These are phyloP conservation scores for Beta vulgaris DNA, from an alignment of 148 eudicot genomes.

Conservation along the genomic window DNA sequence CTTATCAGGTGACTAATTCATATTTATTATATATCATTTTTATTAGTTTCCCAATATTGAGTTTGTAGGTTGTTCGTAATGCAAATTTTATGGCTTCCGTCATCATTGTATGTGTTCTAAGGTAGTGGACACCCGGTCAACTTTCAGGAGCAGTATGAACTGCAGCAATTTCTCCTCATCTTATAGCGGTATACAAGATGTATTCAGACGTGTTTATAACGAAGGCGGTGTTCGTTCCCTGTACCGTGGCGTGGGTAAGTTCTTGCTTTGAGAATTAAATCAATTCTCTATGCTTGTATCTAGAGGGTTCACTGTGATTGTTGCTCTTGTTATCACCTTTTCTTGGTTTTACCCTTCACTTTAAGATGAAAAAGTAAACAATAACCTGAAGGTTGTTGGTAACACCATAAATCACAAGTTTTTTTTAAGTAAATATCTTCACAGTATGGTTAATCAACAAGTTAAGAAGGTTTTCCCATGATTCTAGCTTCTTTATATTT, in stretches of 20 bases:
- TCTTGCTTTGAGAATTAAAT: background rate
- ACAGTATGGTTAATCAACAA: too few relatives aligned
- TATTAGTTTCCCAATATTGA: background rate
- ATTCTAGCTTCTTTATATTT: too few relatives aligned
- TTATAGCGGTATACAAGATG: constrained; percentile 75
- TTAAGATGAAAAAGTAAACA: background rate
- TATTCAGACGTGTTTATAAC: constrained; percentile 66
- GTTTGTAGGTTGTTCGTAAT: background rate
- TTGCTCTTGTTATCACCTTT: background rate
- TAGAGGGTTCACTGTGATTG: background rate
- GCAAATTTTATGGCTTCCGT: constrained; percentile 9
- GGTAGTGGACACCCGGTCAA: constrained; percentile 60
- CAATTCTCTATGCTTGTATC: background rate
- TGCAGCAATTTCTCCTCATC: constrained; percentile 35
- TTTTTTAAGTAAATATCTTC: too few relatives aligned
- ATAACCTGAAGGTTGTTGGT: background rate
- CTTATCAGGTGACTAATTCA: constrained; percentile 67
- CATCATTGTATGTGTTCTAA: constrained; percentile 20
- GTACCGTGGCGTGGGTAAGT: constrained; percentile 91
- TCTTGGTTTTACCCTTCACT: background rate
- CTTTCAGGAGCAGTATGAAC: constrained; percentile 35
- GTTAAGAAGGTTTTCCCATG: too few relatives aligned
- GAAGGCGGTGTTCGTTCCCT: constrained; percentile 82
- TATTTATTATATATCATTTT: background rate
- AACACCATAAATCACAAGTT: background rate